phyloP scores from a whole-genome alignment of 805 yeast species.

The Schwanniomyces vanrijiae region DNA sequence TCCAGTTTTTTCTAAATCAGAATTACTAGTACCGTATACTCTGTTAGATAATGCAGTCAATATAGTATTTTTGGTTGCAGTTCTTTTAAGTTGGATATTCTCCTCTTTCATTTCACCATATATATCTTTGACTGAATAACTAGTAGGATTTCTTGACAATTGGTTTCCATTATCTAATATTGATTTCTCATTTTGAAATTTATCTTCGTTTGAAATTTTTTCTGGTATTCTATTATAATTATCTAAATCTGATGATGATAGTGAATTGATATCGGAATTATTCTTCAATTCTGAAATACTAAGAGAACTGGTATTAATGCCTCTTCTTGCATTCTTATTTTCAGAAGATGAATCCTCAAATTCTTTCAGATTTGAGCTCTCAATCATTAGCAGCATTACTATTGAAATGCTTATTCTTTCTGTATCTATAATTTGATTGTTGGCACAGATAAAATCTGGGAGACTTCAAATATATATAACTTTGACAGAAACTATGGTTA shows the following conservation, averaged over 20 bases:
- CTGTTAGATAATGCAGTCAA: constrained; percentile 33
- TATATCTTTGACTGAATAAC: constrained; percentile 33
- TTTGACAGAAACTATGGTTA: not conserved
- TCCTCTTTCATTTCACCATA: constrained; percentile 40
- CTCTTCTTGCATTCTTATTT: not conserved
- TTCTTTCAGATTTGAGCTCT: not conserved
- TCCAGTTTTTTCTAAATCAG: constrained; percentile 5
- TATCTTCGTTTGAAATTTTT: not conserved
- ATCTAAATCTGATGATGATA: not conserved
- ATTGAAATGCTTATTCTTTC: too few relatives aligned
- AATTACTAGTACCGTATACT: constrained; percentile 7
- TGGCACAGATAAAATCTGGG: too few relatives aligned
- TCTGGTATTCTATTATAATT: not conserved
- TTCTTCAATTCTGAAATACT: not conserved
- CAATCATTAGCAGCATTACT: not conserved
- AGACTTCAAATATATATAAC: not conserved
- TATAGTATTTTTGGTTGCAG: constrained; percentile 45
- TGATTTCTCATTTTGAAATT: not conserved
- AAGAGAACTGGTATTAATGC: not conserved
- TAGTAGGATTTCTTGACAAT: constrained; percentile 6
- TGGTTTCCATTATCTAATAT: not conserved
- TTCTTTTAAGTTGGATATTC: constrained; percentile 40
- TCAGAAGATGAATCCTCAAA: not conserved
- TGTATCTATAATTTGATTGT: too few relatives aligned
- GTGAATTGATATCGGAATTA: not conserved